Conservation (phyloP, 768 basidiomycete species). For the Serendipita vermifera region DNA sequence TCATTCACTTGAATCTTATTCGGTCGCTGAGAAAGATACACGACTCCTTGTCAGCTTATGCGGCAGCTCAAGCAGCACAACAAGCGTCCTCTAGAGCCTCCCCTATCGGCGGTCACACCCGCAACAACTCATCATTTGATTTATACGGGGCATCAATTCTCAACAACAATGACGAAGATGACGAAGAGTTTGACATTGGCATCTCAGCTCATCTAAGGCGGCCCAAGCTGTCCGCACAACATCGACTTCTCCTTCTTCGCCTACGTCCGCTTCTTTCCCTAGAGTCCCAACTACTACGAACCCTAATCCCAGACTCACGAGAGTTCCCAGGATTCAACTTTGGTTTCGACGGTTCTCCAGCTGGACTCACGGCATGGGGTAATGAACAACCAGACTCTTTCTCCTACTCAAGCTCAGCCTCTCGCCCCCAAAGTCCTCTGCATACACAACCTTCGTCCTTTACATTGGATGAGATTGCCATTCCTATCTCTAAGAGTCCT, state of each 20-base stretch:
- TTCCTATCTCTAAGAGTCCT: no score
- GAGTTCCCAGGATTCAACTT: not conserved
- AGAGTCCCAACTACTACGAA: not conserved
- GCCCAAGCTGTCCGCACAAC: not conserved
- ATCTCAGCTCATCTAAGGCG: not conserved
- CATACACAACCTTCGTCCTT: no score
- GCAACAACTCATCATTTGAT: no score
- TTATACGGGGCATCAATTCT: no score
- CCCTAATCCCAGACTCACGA: not conserved
- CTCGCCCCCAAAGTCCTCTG: no score
- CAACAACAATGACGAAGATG: conserved; percentile 4
- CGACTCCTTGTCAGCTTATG: conserved; percentile 25
- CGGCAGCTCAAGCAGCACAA: not conserved
- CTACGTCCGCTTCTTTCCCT: not conserved
- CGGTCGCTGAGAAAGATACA: conserved; percentile 37
- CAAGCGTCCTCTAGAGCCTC: not conserved
- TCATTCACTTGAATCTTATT: conserved; percentile 57
- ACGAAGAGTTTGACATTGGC: conserved; percentile 4
- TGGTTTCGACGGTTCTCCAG: not conserved
- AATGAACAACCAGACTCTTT: not conserved
- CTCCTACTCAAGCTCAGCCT: no score
- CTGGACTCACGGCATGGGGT: not conserved
- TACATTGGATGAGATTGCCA: no score
- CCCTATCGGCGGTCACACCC: not conserved
- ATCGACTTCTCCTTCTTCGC: not conserved